Evolutionary conservation across 2,329 filamentous ascomycete genomes (phyloP), one percentile per base, ranked within the genome.

Genomic region (Xylariaceae sp.): DNA sequence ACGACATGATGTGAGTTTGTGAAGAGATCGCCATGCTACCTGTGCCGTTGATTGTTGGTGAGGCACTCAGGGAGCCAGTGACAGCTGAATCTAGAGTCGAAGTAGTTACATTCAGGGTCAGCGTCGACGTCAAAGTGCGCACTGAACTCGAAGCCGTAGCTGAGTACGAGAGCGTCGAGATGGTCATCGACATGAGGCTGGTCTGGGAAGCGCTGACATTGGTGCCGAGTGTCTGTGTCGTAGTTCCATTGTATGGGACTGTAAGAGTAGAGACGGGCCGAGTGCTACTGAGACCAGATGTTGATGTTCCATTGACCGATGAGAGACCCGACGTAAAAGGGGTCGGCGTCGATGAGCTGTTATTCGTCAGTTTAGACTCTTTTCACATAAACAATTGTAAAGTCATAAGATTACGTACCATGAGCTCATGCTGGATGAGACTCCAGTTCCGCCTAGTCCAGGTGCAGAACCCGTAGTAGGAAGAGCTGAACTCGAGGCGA

Each of bases 41-140:
- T 4, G 58, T 58, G 6, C 50, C 49, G 9, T 48, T 59, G 2
- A 35, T 57, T 18, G 51, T 37, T 4, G 52, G 47, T 44, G 7
- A 35, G 15, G 45, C 49, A 48, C 53, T 62, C 6, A 60, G 60
- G 52, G 57, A 62, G 4, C 55, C 60, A n/a, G 62, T 64, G 23
- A 48, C 58, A 1, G 64, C 58, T 11, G 62, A 63, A 47, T 61
- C 61, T 1, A 62, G 63, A 45, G 62, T 64, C 9, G 51, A 59
- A 13, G 61, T 62, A 2, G 39, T 56, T 0, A 45, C 44, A 6
- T 59, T 64, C 4, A 53, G 45, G 9, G 64, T 66, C 34, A 65
- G 39, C 4, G 55, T 61, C 11, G 59, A 60, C 7, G 61, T 62
- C 42, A 60, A 34, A 23, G 62, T 61, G 30, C 30, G 56, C 10